A percentile compares a stretch with the other conserved stretches of the same genome.
These are phyloP conservation scores for Lupinus albus DNA, from an alignment of 306 rosid species.

Conservation along the genomic window DNA sequence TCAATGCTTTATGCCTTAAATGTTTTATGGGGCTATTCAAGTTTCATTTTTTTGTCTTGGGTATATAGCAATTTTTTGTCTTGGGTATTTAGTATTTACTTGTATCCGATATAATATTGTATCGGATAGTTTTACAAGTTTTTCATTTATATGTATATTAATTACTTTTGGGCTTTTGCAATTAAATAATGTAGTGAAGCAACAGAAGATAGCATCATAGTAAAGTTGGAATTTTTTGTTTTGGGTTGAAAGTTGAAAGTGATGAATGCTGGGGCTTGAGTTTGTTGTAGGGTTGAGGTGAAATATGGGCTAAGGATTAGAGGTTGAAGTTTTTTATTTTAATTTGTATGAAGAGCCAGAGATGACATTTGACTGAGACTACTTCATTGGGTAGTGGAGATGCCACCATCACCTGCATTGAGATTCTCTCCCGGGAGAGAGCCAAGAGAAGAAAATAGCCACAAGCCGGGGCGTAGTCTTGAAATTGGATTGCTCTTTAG, in stretches of 20 bases:
- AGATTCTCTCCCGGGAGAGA: conserved; percentile 76
- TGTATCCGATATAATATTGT: no score
- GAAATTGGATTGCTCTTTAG: conserved; percentile 63
- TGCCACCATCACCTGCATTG: conserved; percentile 84
- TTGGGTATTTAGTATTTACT: neutral
- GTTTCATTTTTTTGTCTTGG: conserved; percentile 28
- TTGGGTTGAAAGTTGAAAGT: conserved; percentile 29
- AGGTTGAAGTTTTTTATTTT: conserved; percentile 13
- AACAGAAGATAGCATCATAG: conserved; percentile 27
- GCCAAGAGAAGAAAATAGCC: conserved; percentile 52
- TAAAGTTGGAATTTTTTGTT: neutral
- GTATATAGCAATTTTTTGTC: conserved; percentile 26
- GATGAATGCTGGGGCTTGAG: conserved; percentile 36
- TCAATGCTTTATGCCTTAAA: conserved; percentile 25
- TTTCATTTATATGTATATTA: no score
- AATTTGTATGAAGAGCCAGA: conserved; percentile 39
- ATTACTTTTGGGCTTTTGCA: neutral
- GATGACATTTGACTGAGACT: conserved; percentile 30
- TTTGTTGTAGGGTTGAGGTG: conserved; percentile 27
- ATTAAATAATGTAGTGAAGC: conserved; percentile 36
- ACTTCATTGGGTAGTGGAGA: conserved; percentile 47
- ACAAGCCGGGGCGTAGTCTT: conserved; percentile 74
- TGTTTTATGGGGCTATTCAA: conserved; percentile 28
- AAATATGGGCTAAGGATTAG: conserved; percentile 35
- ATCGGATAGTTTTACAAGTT: no score